Percentiles rank a stretch among this genome's conserved stretches.
These are phyloP conservation scores for Penicillium desertorum DNA, from an alignment of 495 filamentous ascomycete species.

Conservation along the genomic window DNA sequence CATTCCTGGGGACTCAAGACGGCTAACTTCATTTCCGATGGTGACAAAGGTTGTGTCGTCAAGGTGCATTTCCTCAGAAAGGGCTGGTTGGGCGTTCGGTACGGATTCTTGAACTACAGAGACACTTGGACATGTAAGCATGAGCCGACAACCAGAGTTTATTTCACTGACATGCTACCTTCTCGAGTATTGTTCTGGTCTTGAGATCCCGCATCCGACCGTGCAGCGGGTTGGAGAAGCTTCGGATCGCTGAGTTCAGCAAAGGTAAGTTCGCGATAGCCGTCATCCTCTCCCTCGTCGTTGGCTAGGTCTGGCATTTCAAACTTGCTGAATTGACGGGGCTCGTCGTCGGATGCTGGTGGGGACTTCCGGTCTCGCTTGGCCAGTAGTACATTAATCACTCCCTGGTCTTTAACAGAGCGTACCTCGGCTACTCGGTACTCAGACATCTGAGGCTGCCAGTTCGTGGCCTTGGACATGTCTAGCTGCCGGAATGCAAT, in stretches of 20 bases:
- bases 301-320: slow-evolving; percentile 63
- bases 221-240: slow-evolving; percentile 48
- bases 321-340: slow-evolving; percentile 61
- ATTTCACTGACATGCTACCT: slow-evolving; percentile 47
- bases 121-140: slow-evolving; percentile 42
- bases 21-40: slow-evolving; percentile 18
- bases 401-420: slow-evolving; percentile 46
- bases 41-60: slow-evolving; percentile 31
- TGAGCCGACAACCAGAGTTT: slow-evolving; percentile 30
- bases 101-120: slow-evolving; percentile 32
- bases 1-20: slow-evolving; percentile 14
- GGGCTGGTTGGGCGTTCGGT: slow-evolving; percentile 16
- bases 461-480: slow-evolving; percentile 71
- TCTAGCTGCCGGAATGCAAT: slow-evolving; percentile 78
- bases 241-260: slow-evolving; percentile 62
- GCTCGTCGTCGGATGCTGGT: slow-evolving; percentile 48
- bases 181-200: slow-evolving; percentile 24
- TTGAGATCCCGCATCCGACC: slow-evolving; percentile 16
- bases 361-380: slow-evolving; percentile 61
- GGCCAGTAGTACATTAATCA: slow-evolving; percentile 63
- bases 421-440: slow-evolving; percentile 66
- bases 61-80: slow-evolving; percentile 23
- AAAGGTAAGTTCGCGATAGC: slow-evolving; percentile 51
- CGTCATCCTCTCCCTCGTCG: slow-evolving; percentile 55
- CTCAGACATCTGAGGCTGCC: slow-evolving; percentile 70